Evolutionary conservation across 2,329 filamentous ascomycete genomes (phyloP).

Genomic region (Madurella mycetomatis): DNA sequence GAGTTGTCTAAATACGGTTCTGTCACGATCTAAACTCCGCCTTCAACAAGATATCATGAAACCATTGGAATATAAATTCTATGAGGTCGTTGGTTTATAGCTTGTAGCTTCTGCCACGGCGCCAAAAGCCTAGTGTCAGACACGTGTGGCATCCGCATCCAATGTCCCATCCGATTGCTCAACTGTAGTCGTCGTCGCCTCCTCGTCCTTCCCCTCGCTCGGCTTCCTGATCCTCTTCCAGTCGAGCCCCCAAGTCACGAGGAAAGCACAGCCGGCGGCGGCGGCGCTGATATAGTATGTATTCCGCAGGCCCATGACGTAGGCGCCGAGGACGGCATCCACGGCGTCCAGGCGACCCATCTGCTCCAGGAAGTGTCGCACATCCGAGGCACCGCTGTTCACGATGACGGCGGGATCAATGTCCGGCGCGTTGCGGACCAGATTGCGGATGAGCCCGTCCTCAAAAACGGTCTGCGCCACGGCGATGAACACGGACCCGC

Average conservation of each 20-base stretch:
- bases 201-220: not conserved
- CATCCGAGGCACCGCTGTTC: not conserved
- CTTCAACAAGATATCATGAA: too few species aligned
- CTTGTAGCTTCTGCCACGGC: too few species aligned
- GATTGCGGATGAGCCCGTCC: slow-evolving; percentile 17
- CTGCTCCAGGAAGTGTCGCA: not conserved
- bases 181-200: too few species aligned
- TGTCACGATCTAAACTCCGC: too few species aligned
- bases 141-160: too few species aligned
- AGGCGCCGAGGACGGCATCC: not conserved
- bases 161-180: too few species aligned
- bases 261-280: not conserved
- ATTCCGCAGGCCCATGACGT: not conserved
- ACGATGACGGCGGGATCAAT: not conserved
- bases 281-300: not conserved
- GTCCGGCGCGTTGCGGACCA: not conserved
- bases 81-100: too few species aligned
- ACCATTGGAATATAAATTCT: too few species aligned
- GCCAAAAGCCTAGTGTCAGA: too few species aligned
- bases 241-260: not conserved
- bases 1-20: too few species aligned
- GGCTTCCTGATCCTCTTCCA: not conserved
- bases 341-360: not conserved
- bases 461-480: slow-evolving; percentile 45
- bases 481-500: slow-evolving; percentile 42